Conservation (phyloP, 441 rosid genomes). For the Adansonia gregorii region DNA sequence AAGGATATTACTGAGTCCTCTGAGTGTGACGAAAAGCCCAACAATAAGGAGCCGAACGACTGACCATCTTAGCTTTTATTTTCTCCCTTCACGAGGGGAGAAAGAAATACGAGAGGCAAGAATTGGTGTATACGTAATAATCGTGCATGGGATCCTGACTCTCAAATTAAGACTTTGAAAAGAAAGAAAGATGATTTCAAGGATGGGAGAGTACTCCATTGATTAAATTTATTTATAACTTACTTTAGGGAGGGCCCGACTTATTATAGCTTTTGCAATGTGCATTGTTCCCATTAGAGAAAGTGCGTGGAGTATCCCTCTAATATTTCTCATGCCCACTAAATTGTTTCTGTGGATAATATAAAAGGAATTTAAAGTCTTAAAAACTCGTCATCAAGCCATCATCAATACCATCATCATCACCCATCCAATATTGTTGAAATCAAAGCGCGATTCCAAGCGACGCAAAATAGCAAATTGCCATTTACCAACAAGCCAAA, state of each 20-base stretch:
- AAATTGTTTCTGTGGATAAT: constrained; percentile 25
- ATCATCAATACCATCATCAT: constrained; percentile 60
- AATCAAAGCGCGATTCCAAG: neutral
- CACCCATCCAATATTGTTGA: neutral
- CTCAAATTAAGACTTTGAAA: neutral
- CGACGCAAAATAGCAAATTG: neutral
- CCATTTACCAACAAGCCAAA: neutral
- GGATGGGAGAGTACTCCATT: neutral
- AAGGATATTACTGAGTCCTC: constrained; percentile 16
- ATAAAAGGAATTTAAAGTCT: constrained; percentile 20
- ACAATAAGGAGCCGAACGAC: neutral
- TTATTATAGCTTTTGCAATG: constrained; percentile 30
- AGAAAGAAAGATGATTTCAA: neutral
- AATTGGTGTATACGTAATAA: constrained; percentile 56
- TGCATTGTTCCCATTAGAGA: constrained; percentile 38
- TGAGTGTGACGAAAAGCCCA: constrained; percentile 15
- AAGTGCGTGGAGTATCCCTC: constrained; percentile 30
- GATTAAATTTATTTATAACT: neutral
- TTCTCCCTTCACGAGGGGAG: neutral
- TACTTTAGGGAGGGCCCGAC: constrained; percentile 35
- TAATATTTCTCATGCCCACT: constrained; percentile 22
- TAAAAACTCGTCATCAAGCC: constrained; percentile 54
- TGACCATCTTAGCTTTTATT: neutral
- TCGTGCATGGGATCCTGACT: constrained; percentile 59
- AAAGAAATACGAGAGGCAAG: constrained; percentile 31